Conservation (phyloP, 2,329 filamentous ascomycete species). For the Cytospora mali region DNA sequence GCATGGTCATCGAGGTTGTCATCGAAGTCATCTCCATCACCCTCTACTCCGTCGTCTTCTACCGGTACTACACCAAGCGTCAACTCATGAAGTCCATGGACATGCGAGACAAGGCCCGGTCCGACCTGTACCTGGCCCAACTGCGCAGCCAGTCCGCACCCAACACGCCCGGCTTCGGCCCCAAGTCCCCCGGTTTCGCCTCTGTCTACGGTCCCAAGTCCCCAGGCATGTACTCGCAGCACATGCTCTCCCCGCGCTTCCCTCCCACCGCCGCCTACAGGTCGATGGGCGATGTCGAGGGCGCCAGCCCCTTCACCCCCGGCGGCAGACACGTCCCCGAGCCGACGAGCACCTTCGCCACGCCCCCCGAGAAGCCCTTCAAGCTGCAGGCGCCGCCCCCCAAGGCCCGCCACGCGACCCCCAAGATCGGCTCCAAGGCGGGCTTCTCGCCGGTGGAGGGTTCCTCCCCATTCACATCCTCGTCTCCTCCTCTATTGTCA, state of each 20-base stretch:
- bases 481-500: conserved; percentile 27
- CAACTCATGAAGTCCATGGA: conserved; percentile 97
- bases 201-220: conserved; percentile 38
- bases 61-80: conserved; percentile 96
- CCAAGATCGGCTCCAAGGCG: conserved; percentile 60
- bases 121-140: conserved; percentile 90
- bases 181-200: conserved; percentile 61
- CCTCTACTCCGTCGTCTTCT: conserved; percentile 94
- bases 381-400: conserved; percentile 82
- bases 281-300: conserved; percentile 41
- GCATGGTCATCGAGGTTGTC: conserved; percentile 95
- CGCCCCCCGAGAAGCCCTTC: conserved; percentile 61
- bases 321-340: conserved; percentile 58
- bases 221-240: conserved; percentile 45
- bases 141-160: conserved; percentile 84
- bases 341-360: conserved; percentile 64
- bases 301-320: conserved; percentile 53
- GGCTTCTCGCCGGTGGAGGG: conserved; percentile 59
- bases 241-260: conserved; percentile 63
- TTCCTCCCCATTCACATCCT: conserved; percentile 31
- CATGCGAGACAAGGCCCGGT: conserved; percentile 87
- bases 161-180: conserved; percentile 87
- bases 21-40: conserved; percentile 88
- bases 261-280: conserved; percentile 57
- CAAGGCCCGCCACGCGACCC: conserved; percentile 77